Evolutionary conservation across 805 yeast genomes (phyloP).

Genomic region (Saccharomycopsis fodiens): DNA sequence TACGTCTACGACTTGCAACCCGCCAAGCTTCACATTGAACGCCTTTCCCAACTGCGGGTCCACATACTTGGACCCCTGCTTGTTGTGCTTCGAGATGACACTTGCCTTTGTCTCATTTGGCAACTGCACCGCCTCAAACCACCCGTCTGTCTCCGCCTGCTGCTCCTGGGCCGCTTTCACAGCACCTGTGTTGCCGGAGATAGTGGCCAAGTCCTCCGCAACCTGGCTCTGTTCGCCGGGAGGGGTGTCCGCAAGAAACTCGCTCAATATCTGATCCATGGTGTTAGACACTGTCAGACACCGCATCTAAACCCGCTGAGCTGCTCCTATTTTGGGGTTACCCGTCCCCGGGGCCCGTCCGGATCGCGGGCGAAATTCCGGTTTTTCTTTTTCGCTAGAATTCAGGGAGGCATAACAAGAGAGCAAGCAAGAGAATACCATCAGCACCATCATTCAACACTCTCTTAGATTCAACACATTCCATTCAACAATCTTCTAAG

Average conservation of each 20-base stretch:
- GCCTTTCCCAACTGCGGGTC: slow-evolving; percentile 42
- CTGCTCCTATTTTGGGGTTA: no score
- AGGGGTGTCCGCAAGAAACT: slow-evolving; percentile 22
- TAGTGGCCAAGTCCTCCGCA: slow-evolving; percentile 34
- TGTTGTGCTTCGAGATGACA: slow-evolving; percentile 43
- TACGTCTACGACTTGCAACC: slow-evolving; percentile 41
- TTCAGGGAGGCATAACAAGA: no score
- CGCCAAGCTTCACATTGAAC: slow-evolving; percentile 52
- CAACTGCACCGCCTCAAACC: slow-evolving; percentile 29
- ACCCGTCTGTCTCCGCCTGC: slow-evolving; percentile 29
- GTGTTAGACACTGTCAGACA: no score
- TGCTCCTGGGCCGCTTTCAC: slow-evolving; percentile 10
- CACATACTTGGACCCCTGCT: slow-evolving; percentile 39
- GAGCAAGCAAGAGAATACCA: no score
- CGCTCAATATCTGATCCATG: slow-evolving; percentile 14
- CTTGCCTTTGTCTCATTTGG: slow-evolving; percentile 28
- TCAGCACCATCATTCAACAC: no score
- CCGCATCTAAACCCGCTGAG: no score
- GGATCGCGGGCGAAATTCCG: no score
- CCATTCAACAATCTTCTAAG: no score
- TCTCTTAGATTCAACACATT: no score
- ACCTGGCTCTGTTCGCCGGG: slow-evolving; percentile 30
- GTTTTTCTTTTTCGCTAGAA: no score
- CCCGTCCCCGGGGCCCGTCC: no score
- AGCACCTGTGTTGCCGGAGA: slow-evolving; percentile 32